Conservation (phyloP, 345 rosid genomes). For the Capsella bursapastoris region DNA sequence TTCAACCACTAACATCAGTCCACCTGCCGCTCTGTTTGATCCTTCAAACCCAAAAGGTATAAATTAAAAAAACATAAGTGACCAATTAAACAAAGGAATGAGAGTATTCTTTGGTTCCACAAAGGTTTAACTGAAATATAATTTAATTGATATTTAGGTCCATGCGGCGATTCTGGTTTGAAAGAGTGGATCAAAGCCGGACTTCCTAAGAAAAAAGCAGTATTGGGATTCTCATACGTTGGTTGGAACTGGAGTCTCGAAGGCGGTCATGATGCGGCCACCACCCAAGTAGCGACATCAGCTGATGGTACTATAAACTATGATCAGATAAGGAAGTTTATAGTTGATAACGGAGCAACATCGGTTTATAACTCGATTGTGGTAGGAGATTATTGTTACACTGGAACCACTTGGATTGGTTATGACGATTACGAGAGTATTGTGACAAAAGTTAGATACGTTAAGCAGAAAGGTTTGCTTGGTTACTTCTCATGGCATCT, state of each 20-base stretch:
- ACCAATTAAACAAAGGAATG: not conserved
- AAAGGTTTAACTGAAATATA: not conserved
- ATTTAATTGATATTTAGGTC: constrained; percentile 24
- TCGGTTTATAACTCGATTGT: constrained; percentile 47
- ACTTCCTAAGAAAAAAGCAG: constrained; percentile 48
- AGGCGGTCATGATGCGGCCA: constrained; percentile 57
- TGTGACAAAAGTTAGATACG: constrained; percentile 54
- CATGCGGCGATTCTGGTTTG: constrained; percentile 59
- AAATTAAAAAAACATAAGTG: not conserved
- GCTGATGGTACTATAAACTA: constrained; percentile 40
- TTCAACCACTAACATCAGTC: constrained; percentile 48
- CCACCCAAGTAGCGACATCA: constrained; percentile 44
- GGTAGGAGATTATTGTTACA: constrained; percentile 54
- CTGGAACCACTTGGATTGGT: constrained; percentile 59
- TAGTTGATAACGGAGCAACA: constrained; percentile 39
- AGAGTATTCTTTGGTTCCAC: not conserved
- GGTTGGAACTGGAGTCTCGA: constrained; percentile 11
- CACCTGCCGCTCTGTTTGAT: constrained; percentile 62
- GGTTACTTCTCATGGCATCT: constrained; percentile 85
- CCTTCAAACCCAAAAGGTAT: constrained; percentile 45
- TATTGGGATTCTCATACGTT: constrained; percentile 58
- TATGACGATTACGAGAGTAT: constrained; percentile 56
- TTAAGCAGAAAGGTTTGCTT: constrained; percentile 51
- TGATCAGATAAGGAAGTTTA: constrained; percentile 44
- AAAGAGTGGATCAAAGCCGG: constrained; percentile 58